Conservation (phyloP, 176 grass and related monocot species). For the Themeda triandra region DNA sequence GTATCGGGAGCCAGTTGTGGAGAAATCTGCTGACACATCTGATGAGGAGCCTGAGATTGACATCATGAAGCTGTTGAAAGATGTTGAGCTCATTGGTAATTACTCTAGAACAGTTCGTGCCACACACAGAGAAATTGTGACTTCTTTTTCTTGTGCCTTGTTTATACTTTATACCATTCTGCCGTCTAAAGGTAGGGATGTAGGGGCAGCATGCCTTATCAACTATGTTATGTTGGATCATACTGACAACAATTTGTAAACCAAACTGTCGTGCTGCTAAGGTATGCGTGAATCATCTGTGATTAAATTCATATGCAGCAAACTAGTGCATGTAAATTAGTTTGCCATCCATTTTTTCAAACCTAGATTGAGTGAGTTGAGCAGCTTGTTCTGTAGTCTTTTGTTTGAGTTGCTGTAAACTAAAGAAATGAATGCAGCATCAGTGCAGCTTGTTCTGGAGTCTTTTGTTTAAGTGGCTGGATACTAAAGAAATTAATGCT, state of each 20-base stretch:
- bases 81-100: slow-evolving; percentile 84
- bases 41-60: slow-evolving; percentile 79
- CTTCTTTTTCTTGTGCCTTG: background rate
- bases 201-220: background rate
- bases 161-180: background rate
- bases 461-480: background rate
- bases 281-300: background rate
- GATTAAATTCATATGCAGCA: slow-evolving; percentile 6
- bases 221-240: background rate
- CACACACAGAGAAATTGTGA: background rate
- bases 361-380: background rate
- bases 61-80: slow-evolving; percentile 74
- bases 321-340: background rate
- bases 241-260: background rate
- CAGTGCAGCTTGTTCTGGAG: background rate
- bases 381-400: background rate
- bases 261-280: background rate
- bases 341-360: background rate
- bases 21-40: slow-evolving; percentile 33
- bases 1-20: slow-evolving; percentile 50
- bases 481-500: background rate
- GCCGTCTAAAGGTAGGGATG: background rate
- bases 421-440: background rate
- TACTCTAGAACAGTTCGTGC: background rate
- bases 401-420: background rate